These are phyloP conservation scores for Peterozyma xylosa DNA, from an alignment of 805 yeast genomes.

Conservation along the genomic window DNA sequence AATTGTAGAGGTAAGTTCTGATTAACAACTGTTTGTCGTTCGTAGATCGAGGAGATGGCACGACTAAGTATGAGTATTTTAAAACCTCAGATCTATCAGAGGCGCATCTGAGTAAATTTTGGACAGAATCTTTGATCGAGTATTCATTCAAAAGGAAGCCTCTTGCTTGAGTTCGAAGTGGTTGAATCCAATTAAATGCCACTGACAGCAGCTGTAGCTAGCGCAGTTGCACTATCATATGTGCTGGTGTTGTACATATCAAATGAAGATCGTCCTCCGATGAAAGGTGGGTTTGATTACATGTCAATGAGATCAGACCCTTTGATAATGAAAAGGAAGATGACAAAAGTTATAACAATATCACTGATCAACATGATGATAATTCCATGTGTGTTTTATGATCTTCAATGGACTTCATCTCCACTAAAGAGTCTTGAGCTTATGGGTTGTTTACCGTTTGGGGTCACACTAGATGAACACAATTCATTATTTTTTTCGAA, in stretches of 20 bases:
- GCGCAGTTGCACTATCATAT: slow-evolving; percentile 32
- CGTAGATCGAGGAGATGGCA: background rate
- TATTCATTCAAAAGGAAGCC: too few species aligned
- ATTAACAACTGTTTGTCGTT: too few species aligned
- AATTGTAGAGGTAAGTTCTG: too few species aligned
- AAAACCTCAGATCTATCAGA: too few species aligned
- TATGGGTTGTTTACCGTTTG: slow-evolving; percentile 26
- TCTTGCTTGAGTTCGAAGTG: too few species aligned
- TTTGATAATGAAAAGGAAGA: slow-evolving; percentile 30
- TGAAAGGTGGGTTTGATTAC: slow-evolving; percentile 9
- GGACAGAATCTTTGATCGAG: too few species aligned
- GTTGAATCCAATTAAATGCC: too few species aligned
- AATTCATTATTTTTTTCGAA: background rate
- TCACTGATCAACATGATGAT: slow-evolving; percentile 22
- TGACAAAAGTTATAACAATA: slow-evolving; percentile 26
- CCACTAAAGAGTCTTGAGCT: background rate
- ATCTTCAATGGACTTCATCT: slow-evolving; percentile 5
- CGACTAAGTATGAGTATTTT: background rate
- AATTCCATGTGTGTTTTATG: slow-evolving; percentile 23
- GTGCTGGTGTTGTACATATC: slow-evolving; percentile 32
- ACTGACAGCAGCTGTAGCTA: too few species aligned
- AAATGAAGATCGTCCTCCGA: slow-evolving; percentile 10
- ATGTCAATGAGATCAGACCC: slow-evolving; percentile 33
- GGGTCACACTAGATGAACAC: background rate
- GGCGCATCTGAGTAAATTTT: too few species aligned